Conservation (phyloP, 2,329 filamentous ascomycete species). For the Epichloe sp. region DNA sequence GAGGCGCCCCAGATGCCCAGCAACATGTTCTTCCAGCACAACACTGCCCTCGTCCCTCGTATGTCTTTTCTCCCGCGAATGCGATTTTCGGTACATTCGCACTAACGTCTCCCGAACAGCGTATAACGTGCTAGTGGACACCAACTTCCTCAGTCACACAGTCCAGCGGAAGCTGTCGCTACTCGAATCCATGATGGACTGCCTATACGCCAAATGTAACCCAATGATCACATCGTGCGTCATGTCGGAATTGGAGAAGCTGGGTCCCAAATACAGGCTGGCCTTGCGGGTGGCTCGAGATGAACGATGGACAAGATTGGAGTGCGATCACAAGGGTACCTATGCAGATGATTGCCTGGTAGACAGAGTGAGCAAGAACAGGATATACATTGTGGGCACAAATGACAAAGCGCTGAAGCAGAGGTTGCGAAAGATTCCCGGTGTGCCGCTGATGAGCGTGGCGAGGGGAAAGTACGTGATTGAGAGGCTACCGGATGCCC, state of each 20-base stretch:
- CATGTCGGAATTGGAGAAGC: conserved; percentile 77
- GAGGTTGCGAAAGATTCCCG: conserved; percentile 58
- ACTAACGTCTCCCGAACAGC: conserved; percentile 1
- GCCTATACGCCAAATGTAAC: conserved; percentile 80
- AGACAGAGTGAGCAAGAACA: conserved; percentile 58
- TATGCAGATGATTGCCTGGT: conserved; percentile 77
- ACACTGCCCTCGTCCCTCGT: conserved; percentile 64
- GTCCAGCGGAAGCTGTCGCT: conserved; percentile 84
- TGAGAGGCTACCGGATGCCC: conserved; percentile 77
- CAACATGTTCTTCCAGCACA: conserved; percentile 79
- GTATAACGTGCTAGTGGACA: conserved; percentile 60
- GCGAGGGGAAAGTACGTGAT: conserved; percentile 88
- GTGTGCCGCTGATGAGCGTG: conserved; percentile 65
- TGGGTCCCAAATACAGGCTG: conserved; percentile 78
- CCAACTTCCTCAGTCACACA: conserved; percentile 83
- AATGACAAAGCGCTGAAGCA: conserved; percentile 72
- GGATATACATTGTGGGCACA: conserved; percentile 67
- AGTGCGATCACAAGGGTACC: conserved; percentile 79
- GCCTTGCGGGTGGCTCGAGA: conserved; percentile 78
- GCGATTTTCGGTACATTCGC: background rate
- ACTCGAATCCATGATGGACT: conserved; percentile 83
- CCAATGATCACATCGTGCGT: conserved; percentile 71
- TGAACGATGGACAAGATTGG: conserved; percentile 71
- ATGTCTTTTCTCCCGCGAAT: background rate
- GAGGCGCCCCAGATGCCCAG: conserved; percentile 75